These are phyloP conservation scores for Penicillium taxi DNA, from an alignment of 495 filamentous ascomycete species.

Conservation along the genomic window DNA sequence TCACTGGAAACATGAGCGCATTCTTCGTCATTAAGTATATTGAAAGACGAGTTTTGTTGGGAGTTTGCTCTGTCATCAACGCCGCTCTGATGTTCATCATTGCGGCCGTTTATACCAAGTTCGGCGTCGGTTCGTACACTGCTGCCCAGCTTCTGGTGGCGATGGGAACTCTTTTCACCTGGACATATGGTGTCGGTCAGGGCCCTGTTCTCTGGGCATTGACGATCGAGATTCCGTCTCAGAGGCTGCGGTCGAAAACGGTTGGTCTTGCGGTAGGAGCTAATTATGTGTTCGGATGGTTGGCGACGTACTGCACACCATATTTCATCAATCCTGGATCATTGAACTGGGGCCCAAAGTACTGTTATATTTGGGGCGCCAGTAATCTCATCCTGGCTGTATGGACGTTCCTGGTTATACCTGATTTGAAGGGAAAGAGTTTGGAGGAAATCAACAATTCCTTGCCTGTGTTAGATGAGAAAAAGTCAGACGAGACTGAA, in stretches of 20 bases:
- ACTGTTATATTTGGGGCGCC: constrained; percentile 1
- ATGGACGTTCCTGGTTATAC: background rate
- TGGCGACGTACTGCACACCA: constrained; percentile 2
- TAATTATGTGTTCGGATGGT: constrained; percentile 1
- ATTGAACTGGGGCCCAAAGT: constrained; percentile 1
- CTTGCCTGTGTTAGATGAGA: too few relatives aligned
- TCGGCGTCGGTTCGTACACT: background rate
- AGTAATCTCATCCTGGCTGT: background rate
- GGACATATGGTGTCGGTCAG: constrained; percentile 2
- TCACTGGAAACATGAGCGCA: constrained; percentile 2
- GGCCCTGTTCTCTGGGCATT: constrained; percentile 4
- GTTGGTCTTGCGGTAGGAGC: constrained; percentile 1
- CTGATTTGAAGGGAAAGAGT: background rate
- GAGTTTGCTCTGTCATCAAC: constrained; percentile 1
- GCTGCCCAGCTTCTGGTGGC: constrained; percentile 1
- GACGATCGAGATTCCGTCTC: constrained; percentile 2
- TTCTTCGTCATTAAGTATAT: background rate
- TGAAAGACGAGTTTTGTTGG: background rate
- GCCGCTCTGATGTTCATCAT: background rate
- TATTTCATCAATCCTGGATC: constrained; percentile 3
- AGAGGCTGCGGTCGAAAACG: constrained; percentile 1
- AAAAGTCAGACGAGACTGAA: too few relatives aligned
- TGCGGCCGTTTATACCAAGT: background rate
- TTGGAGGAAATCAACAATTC: constrained; percentile 1
- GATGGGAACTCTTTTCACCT: constrained; percentile 5